These are phyloP conservation scores for Lipomyces anomalus DNA, from an alignment of 805 yeast species.

Conservation along the genomic window DNA sequence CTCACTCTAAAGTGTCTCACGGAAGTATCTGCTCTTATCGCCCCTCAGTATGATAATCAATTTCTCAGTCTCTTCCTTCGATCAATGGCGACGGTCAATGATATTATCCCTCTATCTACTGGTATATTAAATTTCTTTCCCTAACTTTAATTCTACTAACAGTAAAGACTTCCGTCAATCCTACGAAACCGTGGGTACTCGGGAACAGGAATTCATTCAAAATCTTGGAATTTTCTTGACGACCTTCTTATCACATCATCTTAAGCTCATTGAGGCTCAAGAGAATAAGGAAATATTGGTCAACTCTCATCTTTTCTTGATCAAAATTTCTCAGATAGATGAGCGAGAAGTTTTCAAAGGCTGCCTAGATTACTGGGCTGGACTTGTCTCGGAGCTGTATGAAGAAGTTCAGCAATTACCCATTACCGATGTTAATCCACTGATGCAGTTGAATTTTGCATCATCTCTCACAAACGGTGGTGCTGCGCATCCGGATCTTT, in stretches of 20 bases:
- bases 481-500: constrained; percentile 75
- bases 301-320: constrained; percentile 71
- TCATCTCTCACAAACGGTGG: constrained; percentile 46
- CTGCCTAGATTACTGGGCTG: constrained; percentile 90
- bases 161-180: constrained; percentile 59
- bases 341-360: constrained; percentile 96
- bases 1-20: constrained; percentile 86
- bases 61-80: constrained; percentile 65
- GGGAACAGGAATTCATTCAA: constrained; percentile 89
- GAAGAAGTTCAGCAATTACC: constrained; percentile 82
- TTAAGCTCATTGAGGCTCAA: constrained; percentile 43
- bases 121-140: neutral
- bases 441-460: constrained; percentile 54
- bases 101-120: constrained; percentile 55
- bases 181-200: constrained; percentile 67
- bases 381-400: constrained; percentile 74
- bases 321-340: constrained; percentile 81
- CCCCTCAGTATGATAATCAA: constrained; percentile 48
- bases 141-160: neutral
- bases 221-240: constrained; percentile 91
- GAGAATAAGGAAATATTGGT: constrained; percentile 55
- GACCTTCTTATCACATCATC: constrained; percentile 77
- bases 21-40: constrained; percentile 67
- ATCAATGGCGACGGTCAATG: constrained; percentile 62
- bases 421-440: constrained; percentile 61